Conservation (phyloP, 1,284 basidiomycete genomes). For the Moniliophthora roreri region DNA sequence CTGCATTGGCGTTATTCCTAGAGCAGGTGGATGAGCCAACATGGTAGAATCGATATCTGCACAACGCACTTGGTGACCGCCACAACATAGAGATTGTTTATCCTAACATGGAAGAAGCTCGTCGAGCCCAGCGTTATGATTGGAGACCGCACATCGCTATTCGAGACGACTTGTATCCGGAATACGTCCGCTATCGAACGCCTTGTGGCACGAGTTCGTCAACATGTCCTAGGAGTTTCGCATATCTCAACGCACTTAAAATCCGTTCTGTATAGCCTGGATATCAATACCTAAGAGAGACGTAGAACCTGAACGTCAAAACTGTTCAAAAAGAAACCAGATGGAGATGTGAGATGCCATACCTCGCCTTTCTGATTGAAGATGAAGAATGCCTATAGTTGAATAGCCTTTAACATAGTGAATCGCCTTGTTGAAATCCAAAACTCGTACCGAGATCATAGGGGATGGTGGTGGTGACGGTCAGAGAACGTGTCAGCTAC, state of each 20-base stretch:
- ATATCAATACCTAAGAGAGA: conserved; percentile 80
- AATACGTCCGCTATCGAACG: conserved; percentile 98
- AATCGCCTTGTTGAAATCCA: background rate
- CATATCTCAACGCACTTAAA: conserved; percentile 69
- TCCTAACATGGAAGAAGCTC: conserved; percentile 94
- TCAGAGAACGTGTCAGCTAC: background rate
- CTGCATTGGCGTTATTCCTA: conserved; percentile 95
- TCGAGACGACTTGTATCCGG: conserved; percentile 97
- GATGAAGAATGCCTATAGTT: conserved; percentile 87
- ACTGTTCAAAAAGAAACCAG: background rate
- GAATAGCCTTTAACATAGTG: background rate
- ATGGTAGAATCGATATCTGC: background rate
- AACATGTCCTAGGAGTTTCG: background rate
- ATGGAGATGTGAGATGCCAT: conserved; percentile 20
- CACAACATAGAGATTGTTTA: conserved; percentile 94
- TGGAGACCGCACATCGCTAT: conserved; percentile 93
- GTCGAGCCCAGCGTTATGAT: conserved; percentile 98
- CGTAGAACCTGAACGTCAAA: conserved; percentile 1
- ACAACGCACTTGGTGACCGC: conserved; percentile 87
- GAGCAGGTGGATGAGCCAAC: background rate
- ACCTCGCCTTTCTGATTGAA: conserved; percentile 99
- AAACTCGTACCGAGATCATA: conserved; percentile 2
- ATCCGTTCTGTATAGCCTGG: conserved; percentile 89
- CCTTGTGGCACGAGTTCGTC: conserved; percentile 41
- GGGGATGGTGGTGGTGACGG: background rate